phyloP scores from a whole-genome alignment of 371 early-diverging fungal genomes.

The Saksenaea vasiformis region DNA sequence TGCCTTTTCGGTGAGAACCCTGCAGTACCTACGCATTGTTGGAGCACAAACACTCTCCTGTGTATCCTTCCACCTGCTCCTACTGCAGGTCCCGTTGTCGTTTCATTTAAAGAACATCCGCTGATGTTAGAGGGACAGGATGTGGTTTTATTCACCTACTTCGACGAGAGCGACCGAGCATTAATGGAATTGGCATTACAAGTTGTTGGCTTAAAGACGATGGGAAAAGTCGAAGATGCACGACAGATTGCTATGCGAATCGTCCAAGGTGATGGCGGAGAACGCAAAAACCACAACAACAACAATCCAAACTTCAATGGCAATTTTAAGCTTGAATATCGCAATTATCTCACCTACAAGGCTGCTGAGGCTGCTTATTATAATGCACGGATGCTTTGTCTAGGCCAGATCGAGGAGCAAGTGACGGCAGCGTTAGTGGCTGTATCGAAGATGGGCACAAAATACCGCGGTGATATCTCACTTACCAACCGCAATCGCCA shows the following conservation, averaged over 20 bases:
- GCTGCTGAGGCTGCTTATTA: conserved; percentile 37
- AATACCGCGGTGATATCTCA: conserved; percentile 22
- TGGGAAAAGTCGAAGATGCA: conserved; percentile 64
- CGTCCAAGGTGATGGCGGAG: conserved; percentile 61
- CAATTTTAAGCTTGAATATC: conserved; percentile 15
- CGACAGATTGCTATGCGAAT: conserved; percentile 65
- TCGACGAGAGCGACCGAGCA: conserved; percentile 74
- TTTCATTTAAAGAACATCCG: conserved; percentile 61
- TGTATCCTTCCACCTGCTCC: conserved; percentile 75
- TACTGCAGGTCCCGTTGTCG: conserved; percentile 68
- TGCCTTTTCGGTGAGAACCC: conserved; percentile 71
- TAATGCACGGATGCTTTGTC: conserved; percentile 35
- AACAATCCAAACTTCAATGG: conserved; percentile 10
- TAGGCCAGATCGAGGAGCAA: conserved; percentile 32
- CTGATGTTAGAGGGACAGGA: conserved; percentile 52
- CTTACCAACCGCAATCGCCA: conserved; percentile 47
- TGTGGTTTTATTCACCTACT: conserved; percentile 56
- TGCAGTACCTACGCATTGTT: conserved; percentile 63
- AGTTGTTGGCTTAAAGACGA: conserved; percentile 71
- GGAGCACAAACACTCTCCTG: conserved; percentile 65
- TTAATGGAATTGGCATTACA: conserved; percentile 78
- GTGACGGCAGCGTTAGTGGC: conserved; percentile 30
- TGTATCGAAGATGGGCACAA: conserved; percentile 12
- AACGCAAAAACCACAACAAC: conserved; percentile 12
- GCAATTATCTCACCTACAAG: conserved; percentile 23